Conservation (phyloP, 768 basidiomycete genomes). For the Imleria badia region DNA sequence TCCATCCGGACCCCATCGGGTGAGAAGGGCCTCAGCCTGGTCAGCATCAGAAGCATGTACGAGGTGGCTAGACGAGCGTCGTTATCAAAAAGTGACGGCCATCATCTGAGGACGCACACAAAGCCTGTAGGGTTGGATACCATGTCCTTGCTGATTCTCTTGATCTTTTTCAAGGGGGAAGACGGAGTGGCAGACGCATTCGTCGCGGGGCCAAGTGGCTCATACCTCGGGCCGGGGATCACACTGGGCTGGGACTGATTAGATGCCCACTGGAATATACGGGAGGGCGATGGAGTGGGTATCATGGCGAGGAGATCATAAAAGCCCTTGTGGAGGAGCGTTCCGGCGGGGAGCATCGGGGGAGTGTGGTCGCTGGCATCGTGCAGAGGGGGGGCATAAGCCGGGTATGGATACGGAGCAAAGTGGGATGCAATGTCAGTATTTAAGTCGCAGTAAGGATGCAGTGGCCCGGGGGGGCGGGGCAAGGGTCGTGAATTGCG, state of each 20-base stretch:
- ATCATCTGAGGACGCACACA: conserved; percentile 55
- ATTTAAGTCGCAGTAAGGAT: no score
- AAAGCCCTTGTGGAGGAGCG: conserved; percentile 86
- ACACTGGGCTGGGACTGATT: conserved; percentile 33
- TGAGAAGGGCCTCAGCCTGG: conserved; percentile 83
- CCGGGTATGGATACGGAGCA: conserved; percentile 5
- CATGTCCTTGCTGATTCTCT: conserved; percentile 84
- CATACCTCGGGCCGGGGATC: conserved; percentile 74
- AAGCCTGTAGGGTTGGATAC: conserved; percentile 81
- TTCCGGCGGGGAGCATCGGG: conserved; percentile 62
- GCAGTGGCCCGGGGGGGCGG: no score
- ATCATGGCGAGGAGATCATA: conserved; percentile 82
- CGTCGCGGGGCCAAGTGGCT: no score
- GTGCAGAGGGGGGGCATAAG: not conserved
- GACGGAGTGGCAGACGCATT: conserved; percentile 11
- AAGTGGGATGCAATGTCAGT: no score
- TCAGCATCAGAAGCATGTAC: conserved; percentile 90
- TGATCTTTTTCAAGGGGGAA: conserved; percentile 49
- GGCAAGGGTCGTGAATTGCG: no score
- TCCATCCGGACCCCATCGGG: conserved; percentile 86
- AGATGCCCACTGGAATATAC: conserved; percentile 55
- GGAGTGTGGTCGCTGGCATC: conserved; percentile 27
- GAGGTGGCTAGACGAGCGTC: conserved; percentile 60
- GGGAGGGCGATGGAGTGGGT: conserved; percentile 65
- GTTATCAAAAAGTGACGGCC: conserved; percentile 16